Evolutionary conservation across 371 early-diverging fungal genomes (phyloP).

Genomic region (Quaeritorhiza haematococci): DNA sequence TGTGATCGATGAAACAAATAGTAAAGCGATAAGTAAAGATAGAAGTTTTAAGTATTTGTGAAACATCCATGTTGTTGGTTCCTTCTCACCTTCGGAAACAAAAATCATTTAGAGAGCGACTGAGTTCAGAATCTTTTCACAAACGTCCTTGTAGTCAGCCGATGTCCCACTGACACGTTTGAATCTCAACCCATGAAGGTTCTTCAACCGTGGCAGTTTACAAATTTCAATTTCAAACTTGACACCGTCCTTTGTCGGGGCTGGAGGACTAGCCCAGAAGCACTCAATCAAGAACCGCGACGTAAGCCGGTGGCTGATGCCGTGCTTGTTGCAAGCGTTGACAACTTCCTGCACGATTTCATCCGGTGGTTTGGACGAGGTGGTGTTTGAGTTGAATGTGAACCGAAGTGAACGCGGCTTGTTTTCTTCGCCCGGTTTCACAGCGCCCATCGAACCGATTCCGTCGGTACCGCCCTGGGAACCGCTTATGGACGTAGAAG

Average conservation of each 20-base stretch:
- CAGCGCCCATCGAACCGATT: conserved; percentile 6
- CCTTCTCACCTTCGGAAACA: too few species aligned
- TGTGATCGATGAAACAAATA: too few species aligned
- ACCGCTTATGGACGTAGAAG: not conserved
- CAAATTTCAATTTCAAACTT: conserved; percentile 52
- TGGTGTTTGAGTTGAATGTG: conserved; percentile 57
- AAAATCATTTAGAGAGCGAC: too few species aligned
- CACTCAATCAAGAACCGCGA: conserved; percentile 46
- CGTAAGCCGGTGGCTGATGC: conserved; percentile 23
- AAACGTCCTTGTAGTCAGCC: conserved; percentile 51
- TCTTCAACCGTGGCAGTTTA: conserved; percentile 52
- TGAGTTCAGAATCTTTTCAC: conserved; percentile 39
- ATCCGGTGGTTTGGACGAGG: conserved; percentile 54
- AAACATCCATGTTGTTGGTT: too few species aligned
- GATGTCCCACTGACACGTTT: conserved; percentile 42
- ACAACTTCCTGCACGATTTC: conserved; percentile 43
- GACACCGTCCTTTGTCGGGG: conserved; percentile 26
- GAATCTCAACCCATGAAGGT: conserved; percentile 53
- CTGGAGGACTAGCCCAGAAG: conserved; percentile 14
- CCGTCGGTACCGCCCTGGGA: not conserved
- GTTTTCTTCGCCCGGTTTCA: conserved; percentile 30
- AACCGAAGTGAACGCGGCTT: conserved; percentile 54
- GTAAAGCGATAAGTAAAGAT: too few species aligned
- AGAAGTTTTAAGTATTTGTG: too few species aligned
- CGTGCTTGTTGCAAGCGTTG: conserved; percentile 28